phyloP scores from a whole-genome alignment of 176 grass and related monocot genomes.

The Dactylis glomerata region DNA sequence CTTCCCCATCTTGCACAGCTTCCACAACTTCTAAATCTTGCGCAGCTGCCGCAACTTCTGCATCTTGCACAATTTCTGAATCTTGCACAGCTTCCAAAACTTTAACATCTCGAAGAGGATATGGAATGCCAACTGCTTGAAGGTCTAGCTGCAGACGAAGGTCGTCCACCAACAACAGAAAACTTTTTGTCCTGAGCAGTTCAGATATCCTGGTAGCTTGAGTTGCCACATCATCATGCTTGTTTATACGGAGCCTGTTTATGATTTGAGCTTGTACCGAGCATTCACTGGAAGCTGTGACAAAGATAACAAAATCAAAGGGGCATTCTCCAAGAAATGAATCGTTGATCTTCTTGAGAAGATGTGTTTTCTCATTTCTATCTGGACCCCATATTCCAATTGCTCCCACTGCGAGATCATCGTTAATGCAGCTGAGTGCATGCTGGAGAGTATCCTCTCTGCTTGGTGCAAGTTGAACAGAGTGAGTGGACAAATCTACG shows the following conservation, averaged over 20 bases:
- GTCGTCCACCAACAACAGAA: not conserved
- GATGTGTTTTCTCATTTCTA: not conserved
- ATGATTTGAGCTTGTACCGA: not conserved
- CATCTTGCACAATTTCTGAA: not conserved
- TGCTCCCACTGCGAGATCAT: not conserved
- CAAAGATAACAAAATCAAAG: not conserved
- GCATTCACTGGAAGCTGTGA: not conserved
- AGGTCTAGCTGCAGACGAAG: not conserved
- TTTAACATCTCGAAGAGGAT: not conserved
- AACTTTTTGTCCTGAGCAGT: not conserved
- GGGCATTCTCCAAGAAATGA: not conserved
- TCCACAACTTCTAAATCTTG: not conserved
- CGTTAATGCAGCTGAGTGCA: not conserved
- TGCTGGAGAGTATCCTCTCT: not conserved
- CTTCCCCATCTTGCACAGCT: not conserved
- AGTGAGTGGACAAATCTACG: not conserved
- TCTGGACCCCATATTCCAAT: conserved; percentile 5
- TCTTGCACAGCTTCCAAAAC: not conserved
- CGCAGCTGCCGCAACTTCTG: not conserved
- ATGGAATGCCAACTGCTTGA: not conserved
- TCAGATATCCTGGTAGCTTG: not conserved
- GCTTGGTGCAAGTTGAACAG: not conserved
- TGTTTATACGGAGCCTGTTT: not conserved
- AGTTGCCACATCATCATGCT: not conserved
- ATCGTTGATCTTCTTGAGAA: not conserved